Percentiles rank a stretch among this genome's conserved stretches.
These are phyloP conservation scores for Colletotrichum tropicicola DNA, from an alignment of 2,329 filamentous ascomycete genomes.

Conservation along the genomic window DNA sequence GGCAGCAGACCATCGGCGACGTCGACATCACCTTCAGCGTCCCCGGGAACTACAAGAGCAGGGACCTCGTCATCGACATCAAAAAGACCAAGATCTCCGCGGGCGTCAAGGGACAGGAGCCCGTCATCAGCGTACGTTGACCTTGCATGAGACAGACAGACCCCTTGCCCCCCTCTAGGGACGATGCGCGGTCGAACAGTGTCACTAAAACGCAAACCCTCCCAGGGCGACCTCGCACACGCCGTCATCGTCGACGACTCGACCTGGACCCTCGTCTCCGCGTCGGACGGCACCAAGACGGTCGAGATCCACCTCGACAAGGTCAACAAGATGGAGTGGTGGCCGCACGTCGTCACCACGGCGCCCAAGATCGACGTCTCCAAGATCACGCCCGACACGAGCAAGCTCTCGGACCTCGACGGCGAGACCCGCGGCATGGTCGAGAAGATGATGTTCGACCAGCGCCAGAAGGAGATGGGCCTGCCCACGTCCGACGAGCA, in stretches of 20 bases:
- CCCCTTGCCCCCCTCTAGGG: too few species aligned
- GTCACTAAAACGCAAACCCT: neutral
- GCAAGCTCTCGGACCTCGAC: conserved; percentile 90
- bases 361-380: conserved; percentile 94
- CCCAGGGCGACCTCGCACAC: conserved; percentile 85
- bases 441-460: conserved; percentile 99
- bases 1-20: conserved; percentile 92
- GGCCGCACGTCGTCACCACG: conserved; percentile 86
- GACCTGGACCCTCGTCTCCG: conserved; percentile 88
- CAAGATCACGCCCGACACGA: conserved; percentile 94
- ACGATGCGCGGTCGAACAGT: too few species aligned
- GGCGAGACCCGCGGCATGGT: conserved; percentile 97
- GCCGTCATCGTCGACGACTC: conserved; percentile 84
- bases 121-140: conserved; percentile 77
- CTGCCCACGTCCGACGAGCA: conserved; percentile 92
- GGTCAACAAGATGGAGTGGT: conserved; percentile 97
- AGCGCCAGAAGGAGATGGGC: conserved; percentile 94
- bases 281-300: conserved; percentile 71
- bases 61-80: conserved; percentile 84
- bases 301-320: conserved; percentile 93
- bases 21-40: conserved; percentile 82
- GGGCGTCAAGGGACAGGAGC: conserved; percentile 86
- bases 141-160: too few species aligned
- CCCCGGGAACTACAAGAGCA: conserved; percentile 83
- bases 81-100: conserved; percentile 82